Evolutionary conservation across 2,329 filamentous ascomycete genomes (phyloP), one percentile per base, ranked within the genome.

Genomic region (Clonostachys chloroleuca): DNA sequence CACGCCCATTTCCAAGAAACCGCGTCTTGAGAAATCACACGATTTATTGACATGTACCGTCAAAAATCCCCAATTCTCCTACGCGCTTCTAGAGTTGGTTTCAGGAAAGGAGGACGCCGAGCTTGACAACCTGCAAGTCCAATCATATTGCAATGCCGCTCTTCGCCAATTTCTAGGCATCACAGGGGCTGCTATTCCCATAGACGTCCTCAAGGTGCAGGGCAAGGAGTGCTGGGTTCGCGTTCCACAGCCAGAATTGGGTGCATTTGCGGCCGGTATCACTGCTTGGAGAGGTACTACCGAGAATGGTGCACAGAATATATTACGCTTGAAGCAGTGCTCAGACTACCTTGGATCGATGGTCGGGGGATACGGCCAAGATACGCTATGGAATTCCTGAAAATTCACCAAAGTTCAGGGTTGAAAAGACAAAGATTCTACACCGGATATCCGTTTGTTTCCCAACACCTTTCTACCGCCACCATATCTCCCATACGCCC

Each of bases 141-240:
- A 80, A 34, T 71, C 81, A 1, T 83, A 87, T 58, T 78, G 87
- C 54, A 80, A 77, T 3, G 64, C 76, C 1, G 83, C 87, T 0
- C 68, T 92, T 8, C 72, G 71, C 2, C 79, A 86, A 51, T 91
- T 88, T 56, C 77, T 92, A 2, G 89, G 89, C 17, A 66, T 81
- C 16, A 83, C 80, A 0, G 89, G 89, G 12, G 67, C 75, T 3
- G 81, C 80, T 12, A 83, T 92, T 5, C 69, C 83, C 2, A 60
- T 91, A 47, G 89, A 92, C 58, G 80, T 92, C 17, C 73, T 92
- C 34, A 81, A 83, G 54, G 68, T 84, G 0, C 66, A 79, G 4
- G 73, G 68, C 2, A 56, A 59, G 6, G 71, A 81, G 43, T 78
- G 78, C 47, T 89, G 85, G 83, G 62, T 90, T 44, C 73, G 87